Percentiles rank a stretch among this genome's conserved stretches.
These are phyloP conservation scores for Candida fluviatilis DNA, from an alignment of 805 yeast species.

Conservation along the genomic window DNA sequence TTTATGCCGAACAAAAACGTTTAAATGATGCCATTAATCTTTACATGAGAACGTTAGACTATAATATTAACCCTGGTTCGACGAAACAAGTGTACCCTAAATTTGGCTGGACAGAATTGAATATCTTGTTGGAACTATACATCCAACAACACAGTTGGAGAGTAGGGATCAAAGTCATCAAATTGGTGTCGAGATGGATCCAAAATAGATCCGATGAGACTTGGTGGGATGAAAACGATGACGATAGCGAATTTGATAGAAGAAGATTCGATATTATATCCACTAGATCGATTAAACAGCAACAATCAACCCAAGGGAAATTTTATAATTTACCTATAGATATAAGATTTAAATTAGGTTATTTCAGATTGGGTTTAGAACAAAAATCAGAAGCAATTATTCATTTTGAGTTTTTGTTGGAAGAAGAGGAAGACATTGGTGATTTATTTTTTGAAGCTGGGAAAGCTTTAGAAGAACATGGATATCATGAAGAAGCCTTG, in stretches of 20 bases:
- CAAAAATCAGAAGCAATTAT: slow-evolving; percentile 64
- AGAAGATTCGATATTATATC: slow-evolving; percentile 43
- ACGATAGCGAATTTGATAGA: slow-evolving; percentile 82
- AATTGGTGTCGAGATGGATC: slow-evolving; percentile 78
- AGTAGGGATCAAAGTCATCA: slow-evolving; percentile 61
- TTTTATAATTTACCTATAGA: slow-evolving; percentile 70
- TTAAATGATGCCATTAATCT: slow-evolving; percentile 70
- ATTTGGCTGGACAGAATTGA: slow-evolving; percentile 87
- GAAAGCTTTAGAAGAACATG: slow-evolving; percentile 61
- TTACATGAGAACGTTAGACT: slow-evolving; percentile 60
- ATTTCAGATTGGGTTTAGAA: slow-evolving; percentile 62
- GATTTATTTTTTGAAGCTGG: slow-evolving; percentile 82
- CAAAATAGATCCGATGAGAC: slow-evolving; percentile 60
- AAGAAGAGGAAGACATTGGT: slow-evolving; percentile 55
- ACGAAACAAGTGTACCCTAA: slow-evolving; percentile 30
- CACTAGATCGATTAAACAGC: slow-evolving; percentile 6
- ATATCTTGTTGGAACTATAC: slow-evolving; percentile 77
- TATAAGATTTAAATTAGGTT: slow-evolving; percentile 76
- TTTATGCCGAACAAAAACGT: slow-evolving; percentile 53
- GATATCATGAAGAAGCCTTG: slow-evolving; percentile 72
- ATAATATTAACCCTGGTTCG: slow-evolving; percentile 42
- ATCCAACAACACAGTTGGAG: slow-evolving; percentile 62
- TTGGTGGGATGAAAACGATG: slow-evolving; percentile 61
- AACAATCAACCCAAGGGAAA: slow-evolving; percentile 14
- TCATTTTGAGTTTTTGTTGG: slow-evolving; percentile 61